Evolutionary conservation across 2,329 filamentous ascomycete species (phyloP).

Genomic region (Cytospora chrysosperma): DNA sequence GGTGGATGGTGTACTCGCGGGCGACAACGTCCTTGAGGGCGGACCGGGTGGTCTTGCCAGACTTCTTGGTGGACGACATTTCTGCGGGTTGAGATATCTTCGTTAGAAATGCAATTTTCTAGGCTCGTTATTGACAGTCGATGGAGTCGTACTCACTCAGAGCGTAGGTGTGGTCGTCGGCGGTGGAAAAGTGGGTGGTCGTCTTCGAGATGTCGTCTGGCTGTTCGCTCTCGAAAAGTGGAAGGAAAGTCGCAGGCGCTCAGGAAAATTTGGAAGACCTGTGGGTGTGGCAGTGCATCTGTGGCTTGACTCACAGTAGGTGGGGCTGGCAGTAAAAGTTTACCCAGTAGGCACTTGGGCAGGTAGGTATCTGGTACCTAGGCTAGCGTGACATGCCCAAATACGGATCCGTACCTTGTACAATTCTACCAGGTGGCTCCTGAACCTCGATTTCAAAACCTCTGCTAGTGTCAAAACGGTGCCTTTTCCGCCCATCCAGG

Average conservation of each 20-base stretch:
- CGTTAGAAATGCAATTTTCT: slow-evolving; percentile 31
- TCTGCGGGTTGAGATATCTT: slow-evolving; percentile 41
- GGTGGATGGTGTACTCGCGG: slow-evolving; percentile 99
- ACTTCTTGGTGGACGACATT: slow-evolving; percentile 68
- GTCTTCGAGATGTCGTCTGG: slow-evolving; percentile 19
- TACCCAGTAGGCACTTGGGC: not conserved
- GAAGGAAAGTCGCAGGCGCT: not conserved
- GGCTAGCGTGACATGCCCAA: not conserved
- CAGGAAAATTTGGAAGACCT: not conserved
- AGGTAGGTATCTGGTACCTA: too few relatives aligned
- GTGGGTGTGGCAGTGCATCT: not conserved
- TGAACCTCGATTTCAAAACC: not conserved
- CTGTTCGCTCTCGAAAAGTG: slow-evolving; percentile 11
- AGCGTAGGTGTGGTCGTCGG: slow-evolving; percentile 32
- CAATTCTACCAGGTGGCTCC: not conserved
- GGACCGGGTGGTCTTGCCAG: slow-evolving; percentile 74
- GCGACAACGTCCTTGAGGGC: slow-evolving; percentile 99
- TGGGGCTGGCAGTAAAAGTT: not conserved
- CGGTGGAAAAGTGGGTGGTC: slow-evolving; percentile 23
- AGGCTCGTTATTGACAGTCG: not conserved
- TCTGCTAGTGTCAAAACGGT: not conserved
- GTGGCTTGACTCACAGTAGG: not conserved
- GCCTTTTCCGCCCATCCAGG: not conserved
- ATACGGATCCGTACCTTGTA: not conserved
- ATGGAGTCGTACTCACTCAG: slow-evolving; percentile 23